phyloP scores from a whole-genome alignment of 2,329 filamentous ascomycete genomes.

The Escovopsis sp. region DNA sequence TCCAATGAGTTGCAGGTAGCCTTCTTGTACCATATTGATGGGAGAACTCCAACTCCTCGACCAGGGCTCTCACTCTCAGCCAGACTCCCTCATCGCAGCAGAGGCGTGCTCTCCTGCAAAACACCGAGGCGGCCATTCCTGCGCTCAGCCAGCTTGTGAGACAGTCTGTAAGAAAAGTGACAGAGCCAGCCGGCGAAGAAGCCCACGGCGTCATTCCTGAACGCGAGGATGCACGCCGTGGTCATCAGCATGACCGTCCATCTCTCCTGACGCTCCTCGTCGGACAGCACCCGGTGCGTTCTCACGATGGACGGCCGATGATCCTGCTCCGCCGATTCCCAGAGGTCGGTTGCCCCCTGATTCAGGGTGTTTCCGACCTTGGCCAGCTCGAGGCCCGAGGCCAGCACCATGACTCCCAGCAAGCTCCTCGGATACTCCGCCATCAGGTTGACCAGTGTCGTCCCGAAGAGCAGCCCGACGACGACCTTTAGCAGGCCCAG shows the following conservation, averaged over 20 bases:
- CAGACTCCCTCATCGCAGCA: slow-evolving; percentile 13
- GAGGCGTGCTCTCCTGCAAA: slow-evolving; percentile 16
- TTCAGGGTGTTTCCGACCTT: slow-evolving; percentile 77
- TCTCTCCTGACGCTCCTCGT: slow-evolving; percentile 56
- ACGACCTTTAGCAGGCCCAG: slow-evolving; percentile 63
- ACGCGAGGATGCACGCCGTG: slow-evolving; percentile 65
- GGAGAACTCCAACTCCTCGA: no score
- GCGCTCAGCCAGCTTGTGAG: slow-evolving; percentile 28
- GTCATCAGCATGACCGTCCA: slow-evolving; percentile 90
- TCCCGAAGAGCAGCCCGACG: slow-evolving; percentile 61
- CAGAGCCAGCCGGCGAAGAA: slow-evolving; percentile 73
- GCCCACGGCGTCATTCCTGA: slow-evolving; percentile 79
- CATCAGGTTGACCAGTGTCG: slow-evolving; percentile 57
- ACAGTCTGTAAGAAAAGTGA: slow-evolving; percentile 49
- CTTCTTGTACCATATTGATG: no score
- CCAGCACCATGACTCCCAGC: slow-evolving; percentile 78
- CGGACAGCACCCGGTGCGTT: slow-evolving; percentile 38
- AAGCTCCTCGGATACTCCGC: slow-evolving; percentile 59
- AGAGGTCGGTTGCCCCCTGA: slow-evolving; percentile 46
- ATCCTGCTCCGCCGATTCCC: slow-evolving; percentile 36
- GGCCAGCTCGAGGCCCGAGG: slow-evolving; percentile 74
- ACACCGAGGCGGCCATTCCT: slow-evolving; percentile 10
- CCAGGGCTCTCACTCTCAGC: no score
- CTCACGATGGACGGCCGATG: slow-evolving; percentile 19
- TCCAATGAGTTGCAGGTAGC: no score